A percentile compares a stretch with the other conserved stretches of the same genome.
phyloP scores from a whole-genome alignment of 2,329 filamentous ascomycete genomes.

The Xylariaceae sp. region DNA sequence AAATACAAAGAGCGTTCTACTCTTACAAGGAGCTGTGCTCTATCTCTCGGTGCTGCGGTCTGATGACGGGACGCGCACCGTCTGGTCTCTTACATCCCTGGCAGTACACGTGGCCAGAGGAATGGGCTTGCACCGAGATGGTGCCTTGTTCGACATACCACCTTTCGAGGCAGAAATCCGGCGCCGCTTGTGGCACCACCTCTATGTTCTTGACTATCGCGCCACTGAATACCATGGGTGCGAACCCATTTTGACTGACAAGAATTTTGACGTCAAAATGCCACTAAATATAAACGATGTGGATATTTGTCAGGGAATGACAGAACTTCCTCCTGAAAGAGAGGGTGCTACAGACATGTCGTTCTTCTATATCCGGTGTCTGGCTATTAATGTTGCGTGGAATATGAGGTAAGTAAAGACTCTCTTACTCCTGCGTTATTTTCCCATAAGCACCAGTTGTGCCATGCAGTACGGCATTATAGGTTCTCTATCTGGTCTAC shows the following conservation, averaged over 20 bases:
- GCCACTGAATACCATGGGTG: constrained; percentile 47
- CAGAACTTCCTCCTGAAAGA: constrained; percentile 8
- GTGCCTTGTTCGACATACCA: constrained; percentile 41
- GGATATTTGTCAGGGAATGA: constrained; percentile 44
- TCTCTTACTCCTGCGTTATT: no score
- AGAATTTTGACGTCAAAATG: constrained; percentile 42
- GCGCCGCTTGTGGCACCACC: constrained; percentile 48
- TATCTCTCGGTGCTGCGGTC: constrained; percentile 54
- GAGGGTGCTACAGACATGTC: constrained; percentile 45
- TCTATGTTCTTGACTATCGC: constrained; percentile 44
- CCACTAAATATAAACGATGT: constrained; percentile 51
- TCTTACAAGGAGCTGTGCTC: constrained; percentile 59
- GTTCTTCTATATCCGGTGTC: constrained; percentile 36
- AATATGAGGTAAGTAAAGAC: constrained; percentile 14
- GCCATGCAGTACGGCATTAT: no score
- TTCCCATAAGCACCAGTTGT: no score
- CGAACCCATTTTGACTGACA: constrained; percentile 38
- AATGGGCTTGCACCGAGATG: constrained; percentile 49
- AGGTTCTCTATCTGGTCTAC: no score
- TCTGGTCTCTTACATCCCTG: constrained; percentile 35
- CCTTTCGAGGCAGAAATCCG: constrained; percentile 50
- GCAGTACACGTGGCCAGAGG: constrained; percentile 30
- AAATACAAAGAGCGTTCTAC: constrained; percentile 56
- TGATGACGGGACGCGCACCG: constrained; percentile 36
- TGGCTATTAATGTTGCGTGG: constrained; percentile 28